These are phyloP conservation scores for Candida vaughaniae DNA, from an alignment of 805 yeast species.

Conservation along the genomic window DNA sequence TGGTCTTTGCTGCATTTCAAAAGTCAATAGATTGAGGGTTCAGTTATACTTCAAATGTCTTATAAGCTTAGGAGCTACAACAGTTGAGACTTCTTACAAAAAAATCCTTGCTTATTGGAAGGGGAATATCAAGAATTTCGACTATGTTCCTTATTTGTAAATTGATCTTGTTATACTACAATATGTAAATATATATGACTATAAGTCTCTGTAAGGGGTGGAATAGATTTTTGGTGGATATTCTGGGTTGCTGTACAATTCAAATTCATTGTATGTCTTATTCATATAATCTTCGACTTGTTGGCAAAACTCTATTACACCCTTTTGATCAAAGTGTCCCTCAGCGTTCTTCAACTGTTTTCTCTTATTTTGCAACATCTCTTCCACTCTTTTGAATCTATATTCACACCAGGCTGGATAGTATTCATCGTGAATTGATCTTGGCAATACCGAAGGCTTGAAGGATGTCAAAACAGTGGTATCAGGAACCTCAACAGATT, in stretches of 20 bases:
- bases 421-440: constrained; percentile 27
- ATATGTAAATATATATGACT: not conserved
- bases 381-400: constrained; percentile 25
- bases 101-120: constrained; percentile 11
- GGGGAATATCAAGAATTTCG: constrained; percentile 9
- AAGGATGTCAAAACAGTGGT: constrained; percentile 41
- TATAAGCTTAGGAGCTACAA: constrained; percentile 13
- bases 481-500: constrained; percentile 34
- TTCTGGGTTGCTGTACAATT: constrained; percentile 17
- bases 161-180: not conserved
- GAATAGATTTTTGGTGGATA: constrained; percentile 18
- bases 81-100: constrained; percentile 14
- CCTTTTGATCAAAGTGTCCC: constrained; percentile 35
- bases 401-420: constrained; percentile 34
- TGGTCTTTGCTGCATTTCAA: constrained; percentile 13
- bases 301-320: constrained; percentile 29
- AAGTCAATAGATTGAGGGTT: constrained; percentile 11
- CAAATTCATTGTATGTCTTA: constrained; percentile 32
- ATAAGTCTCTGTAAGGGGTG: constrained; percentile 15
- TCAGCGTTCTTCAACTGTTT: constrained; percentile 7
- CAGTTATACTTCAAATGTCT: constrained; percentile 14
- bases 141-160: constrained; percentile 17
- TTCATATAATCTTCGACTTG: constrained; percentile 26
- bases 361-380: constrained; percentile 17
- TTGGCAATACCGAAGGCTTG: constrained; percentile 37